These are phyloP conservation scores for Aspergillus sp. DNA, from an alignment of 2,329 filamentous ascomycete species.

Conservation along the genomic window DNA sequence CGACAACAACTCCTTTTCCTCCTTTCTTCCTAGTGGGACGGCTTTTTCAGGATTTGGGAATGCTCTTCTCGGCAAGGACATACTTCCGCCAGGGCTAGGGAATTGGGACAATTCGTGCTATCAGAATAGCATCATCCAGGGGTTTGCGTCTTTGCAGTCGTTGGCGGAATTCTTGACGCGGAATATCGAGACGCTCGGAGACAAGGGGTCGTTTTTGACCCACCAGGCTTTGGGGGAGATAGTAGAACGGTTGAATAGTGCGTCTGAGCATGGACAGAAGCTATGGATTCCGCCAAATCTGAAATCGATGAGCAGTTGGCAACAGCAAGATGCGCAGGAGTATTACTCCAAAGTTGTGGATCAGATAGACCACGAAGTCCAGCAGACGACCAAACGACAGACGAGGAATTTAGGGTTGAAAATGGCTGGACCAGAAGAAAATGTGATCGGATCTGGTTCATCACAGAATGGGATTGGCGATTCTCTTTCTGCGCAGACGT, in stretches of 20 bases:
- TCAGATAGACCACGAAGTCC: constrained; percentile 70
- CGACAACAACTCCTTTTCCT: constrained; percentile 51
- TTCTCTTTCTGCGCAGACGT: constrained; percentile 7
- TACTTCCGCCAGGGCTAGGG: constrained; percentile 56
- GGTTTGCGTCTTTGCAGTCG: constrained; percentile 65
- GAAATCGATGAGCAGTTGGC: constrained; percentile 89
- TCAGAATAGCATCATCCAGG: constrained; percentile 90
- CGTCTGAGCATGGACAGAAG: constrained; percentile 62
- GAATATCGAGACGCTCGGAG: constrained; percentile 30
- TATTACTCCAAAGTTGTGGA: constrained; percentile 89
- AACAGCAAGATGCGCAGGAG: constrained; percentile 96
- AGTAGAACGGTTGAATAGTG: constrained; percentile 61
- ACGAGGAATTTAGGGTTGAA: constrained; percentile 38
- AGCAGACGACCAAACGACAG: constrained; percentile 41
- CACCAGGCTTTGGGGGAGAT: constrained; percentile 54
- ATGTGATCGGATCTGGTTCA: constrained; percentile 20
- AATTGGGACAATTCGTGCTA: constrained; percentile 97
- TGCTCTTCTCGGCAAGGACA: constrained; percentile 28
- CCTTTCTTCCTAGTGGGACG: constrained; percentile 48
- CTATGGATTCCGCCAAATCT: constrained; percentile 75
- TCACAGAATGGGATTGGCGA: constrained; percentile 8
- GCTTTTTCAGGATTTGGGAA: constrained; percentile 49
- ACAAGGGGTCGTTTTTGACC: constrained; percentile 36
- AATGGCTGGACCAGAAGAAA: constrained; percentile 26
- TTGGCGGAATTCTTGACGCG: constrained; percentile 58